These are phyloP conservation scores for Alternaria viburni DNA, from an alignment of 2,329 filamentous ascomycete genomes.

Conservation along the genomic window DNA sequence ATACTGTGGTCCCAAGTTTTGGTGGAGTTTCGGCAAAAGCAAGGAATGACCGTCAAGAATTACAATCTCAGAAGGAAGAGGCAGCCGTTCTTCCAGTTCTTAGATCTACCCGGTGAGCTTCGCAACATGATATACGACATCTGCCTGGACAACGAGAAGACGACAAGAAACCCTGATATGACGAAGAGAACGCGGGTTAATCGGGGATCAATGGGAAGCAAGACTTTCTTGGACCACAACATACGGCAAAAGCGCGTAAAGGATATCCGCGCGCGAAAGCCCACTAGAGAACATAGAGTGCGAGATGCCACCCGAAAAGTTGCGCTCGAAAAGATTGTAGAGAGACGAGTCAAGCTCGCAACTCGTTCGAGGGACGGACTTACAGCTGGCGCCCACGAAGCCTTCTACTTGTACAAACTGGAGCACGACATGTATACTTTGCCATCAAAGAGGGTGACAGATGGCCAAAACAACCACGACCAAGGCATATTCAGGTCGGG, in stretches of 20 bases:
- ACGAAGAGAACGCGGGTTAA: background rate
- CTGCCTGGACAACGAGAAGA: background rate
- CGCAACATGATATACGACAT: constrained; percentile 1
- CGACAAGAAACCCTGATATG: background rate
- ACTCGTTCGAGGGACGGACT: background rate
- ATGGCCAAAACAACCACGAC: background rate
- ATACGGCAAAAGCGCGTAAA: background rate
- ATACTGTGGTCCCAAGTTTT: background rate
- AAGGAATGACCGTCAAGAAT: background rate
- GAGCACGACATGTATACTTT: background rate
- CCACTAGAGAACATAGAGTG: background rate
- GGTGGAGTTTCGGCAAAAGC: background rate
- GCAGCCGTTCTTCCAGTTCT: background rate
- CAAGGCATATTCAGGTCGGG: background rate
- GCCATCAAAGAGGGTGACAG: background rate
- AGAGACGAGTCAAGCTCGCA: background rate
- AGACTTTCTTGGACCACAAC: background rate
- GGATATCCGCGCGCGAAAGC: background rate
- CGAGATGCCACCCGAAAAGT: background rate
- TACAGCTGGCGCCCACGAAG: background rate
- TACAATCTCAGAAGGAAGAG: background rate
- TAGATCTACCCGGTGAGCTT: background rate
- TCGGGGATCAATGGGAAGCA: background rate
- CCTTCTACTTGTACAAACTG: background rate
- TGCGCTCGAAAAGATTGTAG: too few species aligned